Base-by-base conservation (phyloP, 805 yeast genomes). In the Yarrowia sp. region DNA sequence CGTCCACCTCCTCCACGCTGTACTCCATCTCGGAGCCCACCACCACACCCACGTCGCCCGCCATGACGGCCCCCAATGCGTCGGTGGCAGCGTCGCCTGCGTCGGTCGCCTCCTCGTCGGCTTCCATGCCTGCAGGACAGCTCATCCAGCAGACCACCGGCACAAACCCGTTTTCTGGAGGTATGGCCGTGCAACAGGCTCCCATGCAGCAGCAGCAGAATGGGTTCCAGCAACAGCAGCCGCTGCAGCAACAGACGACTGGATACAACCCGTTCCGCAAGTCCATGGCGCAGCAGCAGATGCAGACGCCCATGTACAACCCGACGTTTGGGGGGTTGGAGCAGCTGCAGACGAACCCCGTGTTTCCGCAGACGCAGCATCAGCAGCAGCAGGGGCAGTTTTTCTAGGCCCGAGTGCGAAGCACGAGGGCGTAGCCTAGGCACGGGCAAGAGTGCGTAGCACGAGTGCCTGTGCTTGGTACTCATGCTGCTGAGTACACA, bases 261-360 rank as follows among this genome's bases (percentile, higher is more conserved):
- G 88, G 88, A 1, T 77, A 81, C 36, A 87, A 87, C 70, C 91
- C 91, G 35, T 87, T 87, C 75, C 61, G 61, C 22, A 55, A 55
- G 61, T 78, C 65, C 74, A 81, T 11, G 74, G 71, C 45, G 8
- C 65, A 65, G 70, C 77, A 43, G 75, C 81, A 14, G 67, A 13
- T 55, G 2, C 75, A 66, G 45, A 47, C 11, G 38, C 71, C 61
- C 36, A 44, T 36, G 62, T 65, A n/a, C 57, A 43, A 35, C 43
- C 65, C 67, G 67, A 87, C 91, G 1, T 88, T 90, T 38, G 93
- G 92, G 4, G 93, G 92, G 0, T 79, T 86, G 66, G 92, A 88
- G 71, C 77, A 78, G 60, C 73, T 87, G 48, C 87, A 87, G 9
- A 87, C 92, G 0, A 76, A 83, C 3, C 83, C 91, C 2, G 89